Evolutionary conservation across 2,329 filamentous ascomycete species (phyloP).

Genomic region (Fusarium scirpi): DNA sequence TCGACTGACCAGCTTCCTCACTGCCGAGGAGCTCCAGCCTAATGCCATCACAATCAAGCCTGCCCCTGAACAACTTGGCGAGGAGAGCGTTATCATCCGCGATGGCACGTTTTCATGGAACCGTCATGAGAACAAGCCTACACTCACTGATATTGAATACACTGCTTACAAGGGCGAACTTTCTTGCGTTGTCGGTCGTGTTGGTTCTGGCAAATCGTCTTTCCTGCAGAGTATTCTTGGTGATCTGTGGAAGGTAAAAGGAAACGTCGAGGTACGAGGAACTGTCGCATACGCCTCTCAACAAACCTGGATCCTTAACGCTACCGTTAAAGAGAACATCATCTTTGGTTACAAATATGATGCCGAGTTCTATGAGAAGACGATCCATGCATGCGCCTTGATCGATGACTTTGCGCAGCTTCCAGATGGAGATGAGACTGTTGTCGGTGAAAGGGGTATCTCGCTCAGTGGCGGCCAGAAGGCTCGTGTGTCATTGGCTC

Average conservation of each 20-base stretch:
- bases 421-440: conserved; percentile 95
- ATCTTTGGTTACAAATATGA: conserved; percentile 96
- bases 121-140: conserved; percentile 77
- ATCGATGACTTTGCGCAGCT: conserved; percentile 90
- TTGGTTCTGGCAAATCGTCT: conserved; percentile 96
- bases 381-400: conserved; percentile 90
- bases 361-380: conserved; percentile 92
- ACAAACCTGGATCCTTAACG: conserved; percentile 96
- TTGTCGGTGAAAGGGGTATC: conserved; percentile 96
- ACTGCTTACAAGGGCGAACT: conserved; percentile 92
- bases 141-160: conserved; percentile 86
- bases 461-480: conserved; percentile 97
- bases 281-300: conserved; percentile 92
- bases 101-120: conserved; percentile 97
- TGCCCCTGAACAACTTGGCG: conserved; percentile 79
- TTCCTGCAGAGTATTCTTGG: conserved; percentile 89
- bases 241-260: conserved; percentile 89
- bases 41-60: conserved; percentile 81
- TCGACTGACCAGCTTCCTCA: conserved; percentile 86
- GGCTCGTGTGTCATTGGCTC: conserved; percentile 88
- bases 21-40: conserved; percentile 87
- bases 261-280: conserved; percentile 85
- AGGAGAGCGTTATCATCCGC: conserved; percentile 85
- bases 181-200: conserved; percentile 90
- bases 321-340: conserved; percentile 96